Evolutionary conservation across 2,329 filamentous ascomycete genomes (phyloP).

Genomic region (Emydomyces testavorans): DNA sequence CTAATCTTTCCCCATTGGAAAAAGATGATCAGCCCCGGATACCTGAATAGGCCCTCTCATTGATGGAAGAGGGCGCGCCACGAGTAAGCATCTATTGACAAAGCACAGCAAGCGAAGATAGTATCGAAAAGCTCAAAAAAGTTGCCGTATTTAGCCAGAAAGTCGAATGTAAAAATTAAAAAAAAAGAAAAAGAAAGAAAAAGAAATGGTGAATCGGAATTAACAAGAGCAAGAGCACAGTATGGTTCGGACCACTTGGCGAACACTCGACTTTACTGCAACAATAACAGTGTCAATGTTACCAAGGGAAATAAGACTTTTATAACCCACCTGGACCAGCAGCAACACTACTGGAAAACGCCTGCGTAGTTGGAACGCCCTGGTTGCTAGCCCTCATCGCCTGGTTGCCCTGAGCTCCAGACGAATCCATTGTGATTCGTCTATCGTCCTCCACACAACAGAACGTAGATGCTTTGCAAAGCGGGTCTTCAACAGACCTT

Average conservation of each 20-base stretch:
- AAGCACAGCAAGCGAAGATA: neutral
- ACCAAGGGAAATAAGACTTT: neutral
- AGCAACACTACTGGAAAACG: neutral
- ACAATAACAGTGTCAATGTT: neutral
- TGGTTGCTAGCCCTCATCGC: neutral
- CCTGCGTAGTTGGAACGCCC: neutral
- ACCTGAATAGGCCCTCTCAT: neutral
- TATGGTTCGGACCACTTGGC: neutral
- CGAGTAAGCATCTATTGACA: neutral
- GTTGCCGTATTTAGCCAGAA: too few relatives aligned
- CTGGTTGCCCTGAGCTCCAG: neutral
- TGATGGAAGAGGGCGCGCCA: constrained; percentile 4
- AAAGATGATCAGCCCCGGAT: neutral
- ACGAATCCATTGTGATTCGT: neutral
- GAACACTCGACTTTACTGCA: neutral
- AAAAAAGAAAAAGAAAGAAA: neutral
- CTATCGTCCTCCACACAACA: neutral
- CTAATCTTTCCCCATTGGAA: neutral
- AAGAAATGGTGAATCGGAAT: neutral
- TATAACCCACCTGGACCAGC: neutral
- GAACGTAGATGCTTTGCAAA: too few relatives aligned
- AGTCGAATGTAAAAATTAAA: neutral
- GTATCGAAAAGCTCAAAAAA: too few relatives aligned
- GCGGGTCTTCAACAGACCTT: too few relatives aligned
- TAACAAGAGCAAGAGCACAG: neutral